Evolutionary conservation across 2,329 filamentous ascomycete genomes (phyloP).

Genomic region (Daldinia sp.): DNA sequence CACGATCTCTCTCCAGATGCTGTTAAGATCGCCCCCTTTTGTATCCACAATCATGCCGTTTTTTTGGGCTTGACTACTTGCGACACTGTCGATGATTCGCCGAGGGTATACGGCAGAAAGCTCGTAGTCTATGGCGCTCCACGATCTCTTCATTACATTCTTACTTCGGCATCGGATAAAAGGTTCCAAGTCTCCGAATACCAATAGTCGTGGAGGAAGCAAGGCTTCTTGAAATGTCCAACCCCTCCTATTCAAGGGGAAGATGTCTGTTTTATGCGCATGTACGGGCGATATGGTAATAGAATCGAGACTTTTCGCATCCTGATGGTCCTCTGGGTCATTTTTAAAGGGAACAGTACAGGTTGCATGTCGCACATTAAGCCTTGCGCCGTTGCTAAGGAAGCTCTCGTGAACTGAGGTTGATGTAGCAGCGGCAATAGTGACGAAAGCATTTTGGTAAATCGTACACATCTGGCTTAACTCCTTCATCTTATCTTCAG

Average conservation of each 20-base stretch:
- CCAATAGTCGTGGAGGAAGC: slow-evolving; percentile 11
- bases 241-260: slow-evolving; percentile 20
- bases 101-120: slow-evolving; percentile 9
- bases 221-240: slow-evolving; percentile 24
- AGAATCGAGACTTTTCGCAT: not conserved
- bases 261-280: slow-evolving; percentile 5
- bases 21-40: slow-evolving; percentile 8
- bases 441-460: slow-evolving; percentile 35
- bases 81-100: slow-evolving; percentile 13
- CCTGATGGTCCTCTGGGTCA: not conserved
- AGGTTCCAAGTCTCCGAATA: slow-evolving; percentile 23
- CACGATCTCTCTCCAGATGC: slow-evolving; percentile 19
- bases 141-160: slow-evolving; percentile 15
- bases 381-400: not conserved
- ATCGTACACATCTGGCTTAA: slow-evolving; percentile 32
- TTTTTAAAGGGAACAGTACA: slow-evolving; percentile 11
- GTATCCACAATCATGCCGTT: slow-evolving; percentile 10
- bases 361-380: slow-evolving; percentile 8
- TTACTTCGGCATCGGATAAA: slow-evolving; percentile 17
- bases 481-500: slow-evolving; percentile 42
- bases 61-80: slow-evolving; percentile 3
- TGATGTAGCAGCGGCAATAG: slow-evolving; percentile 31
- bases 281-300: slow-evolving; percentile 10
- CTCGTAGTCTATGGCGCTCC: slow-evolving; percentile 12
- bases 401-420: slow-evolving; percentile 15